Conservation (phyloP, 2,329 filamentous ascomycete species). For the Xylaria sp. region DNA sequence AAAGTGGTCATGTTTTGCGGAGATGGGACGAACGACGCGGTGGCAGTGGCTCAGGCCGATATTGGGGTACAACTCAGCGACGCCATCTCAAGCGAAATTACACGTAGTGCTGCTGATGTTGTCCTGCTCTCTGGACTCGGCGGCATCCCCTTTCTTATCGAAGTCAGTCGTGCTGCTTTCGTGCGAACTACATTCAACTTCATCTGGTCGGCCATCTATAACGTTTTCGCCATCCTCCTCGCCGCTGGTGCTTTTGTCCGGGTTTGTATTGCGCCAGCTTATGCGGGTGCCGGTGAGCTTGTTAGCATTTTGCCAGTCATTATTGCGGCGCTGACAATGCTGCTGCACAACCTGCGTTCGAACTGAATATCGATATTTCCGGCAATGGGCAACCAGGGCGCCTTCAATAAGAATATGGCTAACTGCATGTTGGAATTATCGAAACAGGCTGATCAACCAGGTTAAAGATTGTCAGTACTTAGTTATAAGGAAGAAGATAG, state of each 20-base stretch:
- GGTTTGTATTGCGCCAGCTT: slow-evolving; percentile 61
- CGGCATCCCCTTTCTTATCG: slow-evolving; percentile 68
- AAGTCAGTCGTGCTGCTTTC: slow-evolving; percentile 59
- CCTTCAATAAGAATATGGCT: neutral
- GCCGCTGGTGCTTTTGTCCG: slow-evolving; percentile 72
- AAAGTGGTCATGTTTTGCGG: slow-evolving; percentile 74
- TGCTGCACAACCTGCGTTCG: slow-evolving; percentile 23
- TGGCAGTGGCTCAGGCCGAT: slow-evolving; percentile 75
- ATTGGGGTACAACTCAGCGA: slow-evolving; percentile 76
- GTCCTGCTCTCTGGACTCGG: slow-evolving; percentile 70
- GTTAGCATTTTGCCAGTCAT: slow-evolving; percentile 77
- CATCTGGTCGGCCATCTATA: slow-evolving; percentile 76
- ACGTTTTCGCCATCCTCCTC: slow-evolving; percentile 73
- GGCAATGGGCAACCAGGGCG: neutral
- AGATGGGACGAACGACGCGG: slow-evolving; percentile 83
- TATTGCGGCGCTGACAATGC: slow-evolving; percentile 29
- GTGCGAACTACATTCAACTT: slow-evolving; percentile 74
- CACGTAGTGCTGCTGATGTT: slow-evolving; percentile 74
- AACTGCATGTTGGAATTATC: neutral
- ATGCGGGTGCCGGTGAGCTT: slow-evolving; percentile 70
- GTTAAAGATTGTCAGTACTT: neutral
- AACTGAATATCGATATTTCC: slow-evolving; percentile 1
- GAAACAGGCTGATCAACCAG: neutral
- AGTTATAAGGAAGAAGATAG: neutral
- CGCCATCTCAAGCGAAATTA: slow-evolving; percentile 67